These are phyloP conservation scores for Diaporthe vaccinii DNA, from an alignment of 2,329 filamentous ascomycete species.

Conservation along the genomic window DNA sequence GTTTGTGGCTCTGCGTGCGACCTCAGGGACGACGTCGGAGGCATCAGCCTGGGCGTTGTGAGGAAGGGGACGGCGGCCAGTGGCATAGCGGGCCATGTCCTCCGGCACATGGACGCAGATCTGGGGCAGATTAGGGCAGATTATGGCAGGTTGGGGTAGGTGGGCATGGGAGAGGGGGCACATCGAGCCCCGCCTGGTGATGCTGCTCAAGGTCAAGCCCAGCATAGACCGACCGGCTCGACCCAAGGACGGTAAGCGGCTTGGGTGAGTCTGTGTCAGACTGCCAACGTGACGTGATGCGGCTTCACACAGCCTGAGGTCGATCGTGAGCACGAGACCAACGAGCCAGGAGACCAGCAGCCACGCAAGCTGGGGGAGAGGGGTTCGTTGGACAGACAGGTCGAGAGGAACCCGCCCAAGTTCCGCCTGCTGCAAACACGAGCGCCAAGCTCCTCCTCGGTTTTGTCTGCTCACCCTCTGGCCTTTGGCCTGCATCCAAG, in stretches of 20 bases:
- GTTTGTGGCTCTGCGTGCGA: constrained; percentile 8
- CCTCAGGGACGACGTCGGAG: constrained; percentile 27
- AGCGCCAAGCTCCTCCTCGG: neutral
- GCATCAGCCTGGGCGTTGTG: neutral
- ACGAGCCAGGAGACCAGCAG: constrained; percentile 4
- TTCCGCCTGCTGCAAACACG: neutral
- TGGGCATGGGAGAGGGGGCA: neutral
- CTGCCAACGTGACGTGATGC: constrained; percentile 5
- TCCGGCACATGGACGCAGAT: constrained; percentile 6
- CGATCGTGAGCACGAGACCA: constrained; percentile 26
- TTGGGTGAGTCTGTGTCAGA: neutral
- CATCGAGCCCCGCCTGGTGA: constrained; percentile 18
- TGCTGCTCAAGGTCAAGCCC: constrained; percentile 19
- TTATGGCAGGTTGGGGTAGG: constrained; percentile 3
- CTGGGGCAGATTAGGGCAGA: neutral
- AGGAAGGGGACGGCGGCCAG: neutral
- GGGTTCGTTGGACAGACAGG: neutral
- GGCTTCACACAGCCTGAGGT: neutral
- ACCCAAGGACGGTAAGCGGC: constrained; percentile 2
- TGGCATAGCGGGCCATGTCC: constrained; percentile 19
- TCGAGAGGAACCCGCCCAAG: neutral
- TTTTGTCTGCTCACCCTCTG: neutral
- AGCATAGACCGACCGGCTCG: neutral
- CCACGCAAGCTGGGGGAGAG: neutral
- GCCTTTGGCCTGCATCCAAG: neutral